These are phyloP conservation scores for Odontarrhena argentea DNA, from an alignment of 345 rosid genomes.

Conservation along the genomic window DNA sequence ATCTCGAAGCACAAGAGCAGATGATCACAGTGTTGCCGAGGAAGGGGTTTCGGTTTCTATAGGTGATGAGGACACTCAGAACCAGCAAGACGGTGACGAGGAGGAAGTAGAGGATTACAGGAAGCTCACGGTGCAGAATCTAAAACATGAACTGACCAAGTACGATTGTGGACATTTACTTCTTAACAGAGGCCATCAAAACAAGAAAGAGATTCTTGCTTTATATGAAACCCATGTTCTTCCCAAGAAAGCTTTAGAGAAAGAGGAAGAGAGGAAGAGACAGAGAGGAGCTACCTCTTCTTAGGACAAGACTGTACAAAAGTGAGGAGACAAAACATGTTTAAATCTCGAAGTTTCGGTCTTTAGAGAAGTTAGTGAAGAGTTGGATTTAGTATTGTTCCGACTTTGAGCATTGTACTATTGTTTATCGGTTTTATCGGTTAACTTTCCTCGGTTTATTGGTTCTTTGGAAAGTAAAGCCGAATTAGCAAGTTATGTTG, in stretches of 20 bases:
- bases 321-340: constrained; percentile 25
- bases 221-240: constrained; percentile 77
- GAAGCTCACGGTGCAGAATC: constrained; percentile 72
- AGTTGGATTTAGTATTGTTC: constrained; percentile 25
- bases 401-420: background rate
- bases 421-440: background rate
- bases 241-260: constrained; percentile 47
- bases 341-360: constrained; percentile 22
- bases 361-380: constrained; percentile 33
- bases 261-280: constrained; percentile 35
- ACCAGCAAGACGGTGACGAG: constrained; percentile 49
- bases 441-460: background rate
- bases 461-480: constrained; percentile 4
- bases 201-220: constrained; percentile 81
- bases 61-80: constrained; percentile 63
- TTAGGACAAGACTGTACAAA: constrained; percentile 37
- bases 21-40: constrained; percentile 53
- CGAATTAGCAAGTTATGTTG: constrained; percentile 14
- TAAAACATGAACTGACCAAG: constrained; percentile 87
- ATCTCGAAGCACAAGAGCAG: constrained; percentile 54
- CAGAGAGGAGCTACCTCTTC: constrained; percentile 25
- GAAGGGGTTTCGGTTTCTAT: constrained; percentile 67
- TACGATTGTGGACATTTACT: constrained; percentile 81
- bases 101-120: constrained; percentile 56
- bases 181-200: constrained; percentile 68